Base-by-base conservation (phyloP, 2,329 filamentous ascomycete genomes). In the Claviceps quebecensis region DNA sequence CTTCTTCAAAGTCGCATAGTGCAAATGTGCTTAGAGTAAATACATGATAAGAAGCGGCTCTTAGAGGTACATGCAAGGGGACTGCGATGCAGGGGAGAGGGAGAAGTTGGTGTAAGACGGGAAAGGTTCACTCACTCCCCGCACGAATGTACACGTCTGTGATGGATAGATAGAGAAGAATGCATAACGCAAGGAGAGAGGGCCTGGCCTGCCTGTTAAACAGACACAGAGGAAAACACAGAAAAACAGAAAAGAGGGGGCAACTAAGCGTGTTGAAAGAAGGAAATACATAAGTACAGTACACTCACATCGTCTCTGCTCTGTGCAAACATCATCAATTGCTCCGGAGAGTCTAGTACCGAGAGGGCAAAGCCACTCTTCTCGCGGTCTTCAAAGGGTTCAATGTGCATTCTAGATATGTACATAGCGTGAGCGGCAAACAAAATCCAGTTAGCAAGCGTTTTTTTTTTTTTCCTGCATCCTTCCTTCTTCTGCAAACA, bases 251-350 rank as follows among this genome's bases (percentile, higher is more conserved):
- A n/a, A 40, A 13, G 38, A 1, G 7, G 9, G 9, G 29, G 9
- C 4, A 34, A 40, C 14, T 8, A 40, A 41, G 7, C 17, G 17
- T 11, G 9, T 19, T 11, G 3, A 41, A 41, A 41, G 8, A 40
- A 46, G 46, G 19, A 34, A 26, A 43, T n/a, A n/a, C n/a, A n/a
- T 6, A 17, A n/a, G 23, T 14, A 23, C 3, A n/a, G 23, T 14
- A 23, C 3, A 69, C 75, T 58, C 60, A 83, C 80, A 57, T 80
- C 74, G 36, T 71, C 70, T 34, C 69, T 69, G 55, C 72, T 72
- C 56, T 75, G 71, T 2, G 80, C 75, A 43, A 78, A 72, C 68
- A 78, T 79, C 70, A 80, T 76, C 47, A 83, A 65, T 52, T 77
- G 64, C 59, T 82, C 78, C 0, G 78, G 78, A 26, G 63, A 72